Percentiles rank a stretch among this genome's conserved stretches.
Conservation (phyloP, 805 yeast species). For the Blastobotrys chiropterorum region DNA sequence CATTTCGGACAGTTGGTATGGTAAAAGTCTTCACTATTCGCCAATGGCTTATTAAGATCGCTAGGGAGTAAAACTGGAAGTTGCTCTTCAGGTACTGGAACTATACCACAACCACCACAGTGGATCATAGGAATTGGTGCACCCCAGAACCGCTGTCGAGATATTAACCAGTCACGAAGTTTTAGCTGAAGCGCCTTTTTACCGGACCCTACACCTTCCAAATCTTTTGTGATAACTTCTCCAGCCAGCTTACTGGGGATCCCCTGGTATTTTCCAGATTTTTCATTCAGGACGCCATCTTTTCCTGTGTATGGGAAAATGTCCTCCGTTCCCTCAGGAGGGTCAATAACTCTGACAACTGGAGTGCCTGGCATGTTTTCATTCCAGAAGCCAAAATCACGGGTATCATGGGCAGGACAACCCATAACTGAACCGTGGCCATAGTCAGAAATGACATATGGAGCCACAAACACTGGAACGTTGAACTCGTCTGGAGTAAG, state of each 20-base stretch:
- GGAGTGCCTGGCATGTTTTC: conserved; percentile 45
- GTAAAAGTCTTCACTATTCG: conserved; percentile 59
- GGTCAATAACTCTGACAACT: conserved; percentile 42
- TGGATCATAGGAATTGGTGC: conserved; percentile 95
- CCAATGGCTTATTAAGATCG: conserved; percentile 58
- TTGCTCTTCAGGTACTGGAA: conserved; percentile 84
- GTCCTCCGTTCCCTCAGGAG: conserved; percentile 19
- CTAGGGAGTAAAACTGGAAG: conserved; percentile 80
- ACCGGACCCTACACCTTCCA: conserved; percentile 28
- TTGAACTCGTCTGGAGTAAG: conserved; percentile 34
- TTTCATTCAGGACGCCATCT: conserved; percentile 43
- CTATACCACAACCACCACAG: conserved; percentile 79
- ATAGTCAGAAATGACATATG: conserved; percentile 77
- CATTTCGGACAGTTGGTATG: conserved; percentile 79
- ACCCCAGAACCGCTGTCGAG: conserved; percentile 97
- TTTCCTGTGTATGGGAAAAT: conserved; percentile 33
- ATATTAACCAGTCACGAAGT: conserved; percentile 88
- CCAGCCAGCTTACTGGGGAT: conserved; percentile 47
- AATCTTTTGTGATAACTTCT: conserved; percentile 35
- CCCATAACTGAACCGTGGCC: conserved; percentile 98
- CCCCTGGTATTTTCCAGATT: conserved; percentile 48
- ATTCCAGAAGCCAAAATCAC: conserved; percentile 81
- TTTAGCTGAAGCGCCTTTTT: conserved; percentile 46
- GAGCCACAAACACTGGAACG: conserved; percentile 82
- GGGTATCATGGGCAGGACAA: conserved; percentile 85